A percentile compares a stretch with the other conserved stretches of the same genome.
Evolutionary conservation across 768 basidiomycete genomes (phyloP).

Genomic region (Aureoboletus auriporus): DNA sequence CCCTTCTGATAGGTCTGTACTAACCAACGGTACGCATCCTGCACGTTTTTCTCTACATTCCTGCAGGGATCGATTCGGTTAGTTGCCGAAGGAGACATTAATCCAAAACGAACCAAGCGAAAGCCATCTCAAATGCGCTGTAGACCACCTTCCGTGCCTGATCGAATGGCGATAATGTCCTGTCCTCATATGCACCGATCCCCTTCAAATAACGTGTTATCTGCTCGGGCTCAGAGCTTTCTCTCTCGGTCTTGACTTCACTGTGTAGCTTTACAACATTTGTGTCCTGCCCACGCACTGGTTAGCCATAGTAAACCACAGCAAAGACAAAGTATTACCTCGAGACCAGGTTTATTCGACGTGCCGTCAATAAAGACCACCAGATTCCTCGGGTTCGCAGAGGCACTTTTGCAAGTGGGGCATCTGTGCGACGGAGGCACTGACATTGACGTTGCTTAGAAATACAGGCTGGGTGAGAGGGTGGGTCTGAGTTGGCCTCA

Average conservation of each 20-base stretch:
- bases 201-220: conserved; percentile 34
- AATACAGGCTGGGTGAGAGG: too few relatives aligned
- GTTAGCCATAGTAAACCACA: neutral
- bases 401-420: too few relatives aligned
- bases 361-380: conserved; percentile 22
- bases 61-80: neutral
- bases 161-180: neutral
- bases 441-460: too few relatives aligned
- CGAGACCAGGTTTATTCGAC: conserved; percentile 16
- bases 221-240: conserved; percentile 5
- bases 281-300: conserved; percentile 23
- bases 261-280: conserved; percentile 33
- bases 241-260: conserved; percentile 18
- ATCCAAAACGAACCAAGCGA: neutral
- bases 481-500: too few relatives aligned
- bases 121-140: neutral
- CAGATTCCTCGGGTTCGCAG: conserved; percentile 27
- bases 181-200: conserved; percentile 26
- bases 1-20: neutral
- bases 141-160: neutral
- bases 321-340: conserved; percentile 33
- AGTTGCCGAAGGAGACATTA: too few relatives aligned
- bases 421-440: too few relatives aligned
- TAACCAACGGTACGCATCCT: conserved; percentile 3
- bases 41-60: neutral